These are phyloP conservation scores for Tritrichomonas foetus DNA, from an alignment of 208 protist species.

Conservation along the genomic window DNA sequence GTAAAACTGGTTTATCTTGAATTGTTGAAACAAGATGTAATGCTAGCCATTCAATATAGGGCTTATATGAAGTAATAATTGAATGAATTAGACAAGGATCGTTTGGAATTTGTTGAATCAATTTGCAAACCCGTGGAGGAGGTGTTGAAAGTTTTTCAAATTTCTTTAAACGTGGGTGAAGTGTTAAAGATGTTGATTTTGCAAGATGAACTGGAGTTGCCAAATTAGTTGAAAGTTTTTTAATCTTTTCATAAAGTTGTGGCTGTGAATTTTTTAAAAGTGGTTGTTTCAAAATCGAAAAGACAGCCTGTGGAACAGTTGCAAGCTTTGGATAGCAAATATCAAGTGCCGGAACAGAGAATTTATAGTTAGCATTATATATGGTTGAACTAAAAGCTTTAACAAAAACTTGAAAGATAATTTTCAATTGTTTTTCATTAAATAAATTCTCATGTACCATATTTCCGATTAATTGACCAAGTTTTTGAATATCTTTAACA, in stretches of 20 bases:
- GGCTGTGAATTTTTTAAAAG: not conserved
- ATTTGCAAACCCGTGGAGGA: not conserved
- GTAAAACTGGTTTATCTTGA: not conserved
- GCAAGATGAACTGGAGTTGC: not conserved
- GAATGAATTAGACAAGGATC: not conserved
- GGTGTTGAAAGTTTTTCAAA: not conserved
- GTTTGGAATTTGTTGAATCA: not conserved
- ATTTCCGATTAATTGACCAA: not conserved
- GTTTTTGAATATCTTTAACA: not conserved
- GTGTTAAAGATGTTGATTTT: not conserved
- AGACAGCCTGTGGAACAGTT: not conserved
- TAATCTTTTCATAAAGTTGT: not conserved
- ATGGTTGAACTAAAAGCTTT: not conserved
- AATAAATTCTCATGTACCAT: slow-evolving; percentile 24
- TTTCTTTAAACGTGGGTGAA: not conserved
- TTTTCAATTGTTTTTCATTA: not conserved
- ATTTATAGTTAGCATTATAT: not conserved
- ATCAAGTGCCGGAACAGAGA: not conserved
- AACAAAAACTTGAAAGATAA: not conserved
- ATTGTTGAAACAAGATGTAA: not conserved
- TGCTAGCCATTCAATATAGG: not conserved
- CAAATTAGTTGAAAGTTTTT: not conserved
- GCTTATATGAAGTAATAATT: not conserved
- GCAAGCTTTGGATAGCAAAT: not conserved
- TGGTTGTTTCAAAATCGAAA: not conserved